Evolutionary conservation across 495 filamentous ascomycete species (phyloP), one percentile per base, ranked within the genome.

Genomic region (Pseudevernia furfuracea): DNA sequence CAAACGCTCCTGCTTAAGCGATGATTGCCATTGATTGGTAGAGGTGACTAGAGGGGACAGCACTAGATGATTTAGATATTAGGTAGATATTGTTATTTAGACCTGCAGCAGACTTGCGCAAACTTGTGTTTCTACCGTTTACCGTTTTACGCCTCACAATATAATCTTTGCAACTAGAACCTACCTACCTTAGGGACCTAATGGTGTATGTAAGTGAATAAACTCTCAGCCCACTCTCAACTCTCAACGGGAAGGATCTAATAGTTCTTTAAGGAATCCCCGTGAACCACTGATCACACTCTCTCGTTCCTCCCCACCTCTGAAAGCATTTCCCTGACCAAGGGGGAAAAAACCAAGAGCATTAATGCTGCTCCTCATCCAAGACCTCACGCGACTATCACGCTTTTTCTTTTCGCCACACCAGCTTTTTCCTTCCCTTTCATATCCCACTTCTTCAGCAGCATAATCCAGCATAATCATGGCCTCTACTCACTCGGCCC

Each of bases 341-440:
- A n/a, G n/a, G n/a, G n/a, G n/a, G n/a, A n/a, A n/a, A n/a, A n/a
- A 11, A 48, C 44, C 17, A 8, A 48, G 23, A 23, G 5, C 0
- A 4, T 15, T 30, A 6, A 52, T 52, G 49, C 52, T 21, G 28
- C 52, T 55, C 14, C 30, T 34, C 52, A 48, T n/a, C 15, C 19
- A 64, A 43, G 21, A 49, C 41, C 62, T 64, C 62, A 64, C 62
- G 62, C 56, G 62, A 64, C 62, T 64, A 52, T 41, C 57, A 49
- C 43, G 32, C 59, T 61, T 59, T 10, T 28, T 25, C 23, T 43
- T 48, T 39, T 36, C 19, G 23, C 23, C 30, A 37, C 53, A 21
- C 64, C 56, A 15, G 5, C 12, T 8, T 9, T 32, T 32, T 14
- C 15, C 28, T 32, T 21, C 5, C 7, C 28, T 55, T n/a, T 21